These are phyloP conservation scores for Fraxinus americana DNA, from an alignment of 257 asterid genomes.

Conservation along the genomic window DNA sequence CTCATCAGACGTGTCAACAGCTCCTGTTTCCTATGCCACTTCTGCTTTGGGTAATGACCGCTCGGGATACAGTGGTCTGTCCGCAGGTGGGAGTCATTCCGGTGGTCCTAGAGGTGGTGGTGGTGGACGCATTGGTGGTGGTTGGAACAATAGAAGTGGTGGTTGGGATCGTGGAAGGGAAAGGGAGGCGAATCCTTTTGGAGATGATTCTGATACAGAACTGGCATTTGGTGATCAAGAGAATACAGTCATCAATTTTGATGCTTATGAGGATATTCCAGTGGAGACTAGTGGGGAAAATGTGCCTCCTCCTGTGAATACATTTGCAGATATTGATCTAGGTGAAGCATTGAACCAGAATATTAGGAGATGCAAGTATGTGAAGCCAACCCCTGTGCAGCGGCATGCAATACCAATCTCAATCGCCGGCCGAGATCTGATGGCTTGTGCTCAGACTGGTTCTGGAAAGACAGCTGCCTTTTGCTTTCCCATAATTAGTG, in stretches of 20 bases:
- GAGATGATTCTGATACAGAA: conserved; percentile 28
- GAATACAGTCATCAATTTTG: conserved; percentile 47
- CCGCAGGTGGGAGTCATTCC: conserved; percentile 40
- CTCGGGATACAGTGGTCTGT: conserved; percentile 37
- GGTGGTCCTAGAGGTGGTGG: conserved; percentile 35
- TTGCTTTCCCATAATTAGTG: conserved; percentile 55
- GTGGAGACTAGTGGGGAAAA: conserved; percentile 57
- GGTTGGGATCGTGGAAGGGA: conserved; percentile 45
- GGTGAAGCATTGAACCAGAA: conserved; percentile 51
- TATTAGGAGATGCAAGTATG: conserved; percentile 58
- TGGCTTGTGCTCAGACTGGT: conserved; percentile 65
- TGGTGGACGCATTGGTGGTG: conserved; percentile 35
- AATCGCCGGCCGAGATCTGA: conserved; percentile 44
- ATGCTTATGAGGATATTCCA: conserved; percentile 58
- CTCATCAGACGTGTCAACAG: conserved; percentile 36
- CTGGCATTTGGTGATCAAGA: conserved; percentile 34
- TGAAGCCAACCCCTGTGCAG: conserved; percentile 56
- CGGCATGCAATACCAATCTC: conserved; percentile 53
- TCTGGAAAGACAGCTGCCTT: conserved; percentile 61
- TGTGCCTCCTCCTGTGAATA: conserved; percentile 52
- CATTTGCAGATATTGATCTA: conserved; percentile 52
- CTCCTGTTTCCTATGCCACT: conserved; percentile 41
- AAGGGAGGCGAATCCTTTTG: conserved; percentile 47
- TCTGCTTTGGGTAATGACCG: conserved; percentile 40
- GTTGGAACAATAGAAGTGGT: conserved; percentile 47